phyloP scores from a whole-genome alignment of 2,329 filamentous ascomycete genomes.

The Lizonia empirigonia region DNA sequence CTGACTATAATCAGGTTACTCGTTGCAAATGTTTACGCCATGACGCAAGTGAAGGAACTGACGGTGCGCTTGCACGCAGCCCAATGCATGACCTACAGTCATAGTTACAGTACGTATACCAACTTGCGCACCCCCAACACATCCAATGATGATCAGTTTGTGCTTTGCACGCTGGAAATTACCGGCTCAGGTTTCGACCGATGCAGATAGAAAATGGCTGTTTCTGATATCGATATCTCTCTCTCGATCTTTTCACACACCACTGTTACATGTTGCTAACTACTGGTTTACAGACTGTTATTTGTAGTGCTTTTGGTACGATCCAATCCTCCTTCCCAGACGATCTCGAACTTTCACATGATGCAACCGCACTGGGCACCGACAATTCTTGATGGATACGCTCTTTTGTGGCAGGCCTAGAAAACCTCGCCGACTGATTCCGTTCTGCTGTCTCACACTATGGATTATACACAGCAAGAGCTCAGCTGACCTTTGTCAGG shows the following conservation, averaged over 20 bases:
- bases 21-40: not conserved
- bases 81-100: not conserved
- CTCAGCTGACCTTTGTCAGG: constrained; percentile 17
- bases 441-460: constrained; percentile 5
- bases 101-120: not conserved
- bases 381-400: constrained; percentile 83
- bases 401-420: constrained; percentile 96
- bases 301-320: constrained; percentile 28
- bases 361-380: constrained; percentile 99
- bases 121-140: not conserved
- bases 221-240: constrained; percentile 44
- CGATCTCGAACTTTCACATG: constrained; percentile 54
- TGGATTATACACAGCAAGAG: not conserved
- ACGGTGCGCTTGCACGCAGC: not conserved
- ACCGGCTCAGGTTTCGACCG: constrained; percentile 51
- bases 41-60: not conserved
- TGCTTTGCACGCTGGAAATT: constrained; percentile 54
- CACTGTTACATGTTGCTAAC: constrained; percentile 22
- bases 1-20: constrained; percentile 24
- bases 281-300: not conserved
- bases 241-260: not conserved
- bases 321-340: constrained; percentile 20
- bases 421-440: constrained; percentile 99
- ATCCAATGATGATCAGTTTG: constrained; percentile 48
- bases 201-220: constrained; percentile 51